Conservation (phyloP, 2,329 filamentous ascomycete genomes). For the Calonectria crousiana region DNA sequence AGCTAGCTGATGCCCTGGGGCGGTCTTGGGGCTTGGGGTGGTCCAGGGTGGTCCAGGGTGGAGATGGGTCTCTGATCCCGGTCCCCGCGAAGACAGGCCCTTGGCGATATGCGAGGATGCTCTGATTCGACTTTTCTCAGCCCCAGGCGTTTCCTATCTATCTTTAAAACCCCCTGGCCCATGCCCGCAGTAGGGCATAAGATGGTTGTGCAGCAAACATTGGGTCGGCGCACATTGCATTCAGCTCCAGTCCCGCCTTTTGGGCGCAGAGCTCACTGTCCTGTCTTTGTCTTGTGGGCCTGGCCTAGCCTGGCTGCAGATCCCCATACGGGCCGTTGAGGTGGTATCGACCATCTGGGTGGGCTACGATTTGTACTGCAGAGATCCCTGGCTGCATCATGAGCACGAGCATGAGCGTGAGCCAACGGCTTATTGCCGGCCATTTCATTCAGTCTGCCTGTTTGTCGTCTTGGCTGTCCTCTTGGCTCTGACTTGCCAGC, state of each 20-base stretch:
- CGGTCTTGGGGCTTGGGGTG: neutral
- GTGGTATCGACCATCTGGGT: constrained; percentile 11
- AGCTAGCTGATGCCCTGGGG: constrained; percentile 1
- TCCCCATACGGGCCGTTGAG: constrained; percentile 17
- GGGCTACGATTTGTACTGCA: neutral
- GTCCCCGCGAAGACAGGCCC: neutral
- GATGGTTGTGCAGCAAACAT: neutral
- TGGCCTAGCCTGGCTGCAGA: neutral
- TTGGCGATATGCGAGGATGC: constrained; percentile 10
- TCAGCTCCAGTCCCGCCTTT: neutral
- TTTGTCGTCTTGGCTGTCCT: neutral
- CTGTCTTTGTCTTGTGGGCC: neutral
- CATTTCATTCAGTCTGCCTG: neutral
- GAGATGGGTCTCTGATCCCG: neutral
- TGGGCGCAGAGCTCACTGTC: neutral
- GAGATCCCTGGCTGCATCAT: neutral
- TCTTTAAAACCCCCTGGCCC: neutral
- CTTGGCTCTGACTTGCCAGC: neutral
- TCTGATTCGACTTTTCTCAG: constrained; percentile 9
- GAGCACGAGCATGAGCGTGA: too few relatives aligned
- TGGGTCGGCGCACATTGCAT: neutral
- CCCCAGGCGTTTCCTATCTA: constrained; percentile 3
- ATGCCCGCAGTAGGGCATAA: neutral
- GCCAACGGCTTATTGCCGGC: constrained; percentile 9
- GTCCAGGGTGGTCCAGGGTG: neutral